Evolutionary conservation across 1,284 basidiomycete species (phyloP), one percentile per base, ranked within the genome.

Genomic region (Irpex sp.): DNA sequence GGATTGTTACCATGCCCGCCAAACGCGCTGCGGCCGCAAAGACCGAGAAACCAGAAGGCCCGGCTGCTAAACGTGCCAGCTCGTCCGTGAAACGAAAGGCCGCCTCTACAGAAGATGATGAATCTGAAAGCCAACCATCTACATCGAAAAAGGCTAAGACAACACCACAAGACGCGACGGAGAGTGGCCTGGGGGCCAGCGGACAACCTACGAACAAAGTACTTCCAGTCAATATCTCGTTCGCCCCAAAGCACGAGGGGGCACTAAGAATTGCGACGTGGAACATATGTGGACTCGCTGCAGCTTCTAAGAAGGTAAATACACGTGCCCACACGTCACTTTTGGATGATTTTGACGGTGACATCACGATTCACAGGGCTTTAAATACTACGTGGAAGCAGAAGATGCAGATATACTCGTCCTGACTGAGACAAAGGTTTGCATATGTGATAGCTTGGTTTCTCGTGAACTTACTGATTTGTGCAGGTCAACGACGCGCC

Each of bases 391-490:
- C 70, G 79, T 94, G 31, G 87, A 91, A 69, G 92, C 92, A 1
- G 92, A 95, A 70, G 86, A 94, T 70, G 85, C 92, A 0, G 92
- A 95, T 72, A 80, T 95, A 21, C 77, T 94, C 37, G 82, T 94
- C 9, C 75, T 94, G 57, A 92, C 89, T 0, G 92, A 95, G 76
- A 94, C 92, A 15, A 95, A 94, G 81, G 90, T 85, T 61, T 57
- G 37, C 13, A 54, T 5, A 37, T 40, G 2, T 11, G 31, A 15
- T 17, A 17, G n/a, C 5, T 40, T 7, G 47, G n/a, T 38, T 19
- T 26, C 31, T 62, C 37, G 57, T 51, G 56, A 15, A 31, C 49
- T 51, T 7, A 36, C n/a, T 36, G n/a, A 38, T 26, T 26, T 26
- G 4, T 36, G 13, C 62, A 92, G 89, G 84, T 90, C 52, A 91